These are phyloP conservation scores for Termitomyces sp. DNA, from an alignment of 768 basidiomycete genomes.

Conservation along the genomic window DNA sequence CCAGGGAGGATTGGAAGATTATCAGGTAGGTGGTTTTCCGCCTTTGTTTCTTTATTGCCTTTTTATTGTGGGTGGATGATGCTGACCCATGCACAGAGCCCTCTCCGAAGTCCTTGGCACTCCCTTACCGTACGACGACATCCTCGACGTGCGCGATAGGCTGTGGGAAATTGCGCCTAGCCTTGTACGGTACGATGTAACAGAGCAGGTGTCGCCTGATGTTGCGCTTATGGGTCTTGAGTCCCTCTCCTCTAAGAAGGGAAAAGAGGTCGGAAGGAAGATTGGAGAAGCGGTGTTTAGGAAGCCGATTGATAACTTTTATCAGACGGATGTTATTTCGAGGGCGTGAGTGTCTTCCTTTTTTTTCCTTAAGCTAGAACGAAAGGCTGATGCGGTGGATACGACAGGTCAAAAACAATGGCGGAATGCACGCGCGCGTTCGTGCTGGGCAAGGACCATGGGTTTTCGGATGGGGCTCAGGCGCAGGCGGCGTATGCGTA, in stretches of 20 bases:
- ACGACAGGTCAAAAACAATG: slow-evolving; percentile 85
- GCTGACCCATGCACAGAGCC: slow-evolving; percentile 47
- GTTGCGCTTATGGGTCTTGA: slow-evolving; percentile 66
- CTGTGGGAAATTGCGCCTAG: slow-evolving; percentile 97
- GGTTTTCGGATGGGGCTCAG: slow-evolving; percentile 46
- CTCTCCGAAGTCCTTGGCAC: slow-evolving; percentile 82
- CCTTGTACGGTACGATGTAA: slow-evolving; percentile 78
- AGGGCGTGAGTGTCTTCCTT: slow-evolving; percentile 64
- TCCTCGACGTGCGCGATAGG: slow-evolving; percentile 79
- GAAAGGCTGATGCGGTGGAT: background rate
- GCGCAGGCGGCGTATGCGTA: slow-evolving; percentile 42
- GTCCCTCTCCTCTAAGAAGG: slow-evolving; percentile 40
- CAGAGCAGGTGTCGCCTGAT: slow-evolving; percentile 74
- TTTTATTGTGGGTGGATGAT: background rate
- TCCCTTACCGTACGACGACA: slow-evolving; percentile 87
- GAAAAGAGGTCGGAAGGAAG: slow-evolving; percentile 48
- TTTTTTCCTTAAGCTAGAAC: background rate
- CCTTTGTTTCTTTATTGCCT: background rate
- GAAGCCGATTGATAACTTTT: slow-evolving; percentile 90
- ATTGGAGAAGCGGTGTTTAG: slow-evolving; percentile 58
- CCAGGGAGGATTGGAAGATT: slow-evolving; percentile 97
- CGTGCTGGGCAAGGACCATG: slow-evolving; percentile 68
- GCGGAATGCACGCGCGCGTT: slow-evolving; percentile 90
- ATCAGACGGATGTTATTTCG: slow-evolving; percentile 94
- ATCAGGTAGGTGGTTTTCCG: slow-evolving; percentile 55